Percentiles rank a stretch among this genome's conserved stretches.
Conservation (phyloP, 305 asterid species). For the Fraxinus baroniana region DNA sequence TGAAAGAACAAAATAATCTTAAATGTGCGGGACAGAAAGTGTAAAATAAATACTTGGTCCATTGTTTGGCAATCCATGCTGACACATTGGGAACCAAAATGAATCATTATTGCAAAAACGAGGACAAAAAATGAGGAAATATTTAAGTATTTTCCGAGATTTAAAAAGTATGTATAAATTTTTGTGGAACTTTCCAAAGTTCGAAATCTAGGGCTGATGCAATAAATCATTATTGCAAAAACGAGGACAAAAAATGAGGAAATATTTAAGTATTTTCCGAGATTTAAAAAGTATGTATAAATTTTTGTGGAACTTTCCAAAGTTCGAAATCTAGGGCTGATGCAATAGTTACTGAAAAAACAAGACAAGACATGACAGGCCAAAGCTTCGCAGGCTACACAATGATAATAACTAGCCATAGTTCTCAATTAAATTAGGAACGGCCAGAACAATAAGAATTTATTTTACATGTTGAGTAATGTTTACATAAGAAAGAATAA, state of each 20-base stretch:
- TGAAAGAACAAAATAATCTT: conserved; percentile 16
- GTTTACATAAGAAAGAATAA: background rate
- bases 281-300: background rate
- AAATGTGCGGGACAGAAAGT: background rate
- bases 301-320: background rate
- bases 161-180: background rate
- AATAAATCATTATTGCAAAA: background rate
- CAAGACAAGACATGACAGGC: background rate
- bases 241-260: background rate
- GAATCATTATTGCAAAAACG: background rate
- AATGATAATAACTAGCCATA: background rate
- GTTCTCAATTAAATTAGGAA: background rate
- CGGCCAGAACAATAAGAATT: conserved; percentile 1
- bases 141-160: background rate
- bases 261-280: background rate
- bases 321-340: background rate
- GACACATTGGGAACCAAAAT: background rate
- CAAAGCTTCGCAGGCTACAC: background rate
- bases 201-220: background rate
- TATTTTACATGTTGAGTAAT: conserved; percentile 18
- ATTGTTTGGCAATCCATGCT: background rate
- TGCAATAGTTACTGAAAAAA: background rate
- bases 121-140: background rate
- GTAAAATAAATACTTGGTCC: background rate
- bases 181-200: background rate